Evolutionary conservation across 306 rosid species (phyloP), one percentile per base, ranked within the genome.

Genomic region (Vigna radiata): DNA sequence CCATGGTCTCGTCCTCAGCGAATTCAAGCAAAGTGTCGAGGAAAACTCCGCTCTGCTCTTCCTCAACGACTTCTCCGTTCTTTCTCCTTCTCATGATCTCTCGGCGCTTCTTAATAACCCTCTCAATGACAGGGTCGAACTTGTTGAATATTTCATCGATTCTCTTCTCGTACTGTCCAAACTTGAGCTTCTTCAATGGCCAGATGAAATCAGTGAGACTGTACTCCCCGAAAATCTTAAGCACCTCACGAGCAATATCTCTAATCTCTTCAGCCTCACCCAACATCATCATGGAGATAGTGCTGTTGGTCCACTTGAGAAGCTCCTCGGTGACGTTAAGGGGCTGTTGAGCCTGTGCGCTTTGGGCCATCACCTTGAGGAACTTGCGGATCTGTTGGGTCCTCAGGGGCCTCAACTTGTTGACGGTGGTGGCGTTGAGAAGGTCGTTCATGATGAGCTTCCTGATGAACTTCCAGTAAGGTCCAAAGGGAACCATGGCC

Each of bases 401-500:
- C 67, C 91, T 68, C 8, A 86, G 21, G 0, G 78, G 65, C 1
- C 62, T 50, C 46, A 82, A 70, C 33, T 59, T 46, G 76, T 66
- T 66, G 0, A 86, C 52, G 0, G 73, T 80, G 4, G 84, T 73
- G n/a, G 70, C 77, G 7, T 84, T 70, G 2, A 88, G 82, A 8
- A 79, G 85, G 68, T 86, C 81, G 14, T 70, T 79, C 79, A 65
- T 70, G 77, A 77, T 81, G 21, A 84, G 75, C 43, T 82, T 88
- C 17, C 67, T 69, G 3, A 84, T 77, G 68, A 86, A 86, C 68
- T 82, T 86, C 86, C 85, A 84, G 49, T 84, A 84, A 4, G 84
- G 85, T 18, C 79, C 88, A 3, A 73, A 73, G 49, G 91, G 89
- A 13, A 77, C 81, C 73, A 84, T 86, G 29, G 88, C 84, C 0